Conservation (phyloP, 2,329 filamentous ascomycete genomes). For the Corinectria fuckeliana region DNA sequence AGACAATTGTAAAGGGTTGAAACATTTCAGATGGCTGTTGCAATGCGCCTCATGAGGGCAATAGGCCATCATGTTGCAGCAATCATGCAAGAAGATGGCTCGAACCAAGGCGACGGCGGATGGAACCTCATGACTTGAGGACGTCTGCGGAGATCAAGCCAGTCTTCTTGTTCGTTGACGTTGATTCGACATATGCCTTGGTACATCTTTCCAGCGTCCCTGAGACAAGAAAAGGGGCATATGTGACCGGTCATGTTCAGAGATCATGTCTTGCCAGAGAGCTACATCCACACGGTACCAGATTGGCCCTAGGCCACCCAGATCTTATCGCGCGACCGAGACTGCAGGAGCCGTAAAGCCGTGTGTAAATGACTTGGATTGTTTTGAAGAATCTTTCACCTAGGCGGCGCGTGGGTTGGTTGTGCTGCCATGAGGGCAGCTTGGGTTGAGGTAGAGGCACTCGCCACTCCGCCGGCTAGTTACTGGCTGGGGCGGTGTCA, state of each 20-base stretch:
- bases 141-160: background rate
- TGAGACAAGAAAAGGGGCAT: slow-evolving; percentile 10
- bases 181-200: slow-evolving; percentile 1
- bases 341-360: slow-evolving; percentile 4
- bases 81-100: slow-evolving; percentile 19
- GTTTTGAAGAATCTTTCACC: slow-evolving; percentile 13
- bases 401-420: background rate
- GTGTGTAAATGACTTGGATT: background rate
- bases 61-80: slow-evolving; percentile 15
- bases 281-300: slow-evolving; percentile 34
- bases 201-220: background rate
- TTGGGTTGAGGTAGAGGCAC: slow-evolving; percentile 1
- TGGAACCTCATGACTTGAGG: slow-evolving; percentile 8
- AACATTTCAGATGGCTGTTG: slow-evolving; percentile 26
- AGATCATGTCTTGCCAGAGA: slow-evolving; percentile 29
- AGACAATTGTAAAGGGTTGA: slow-evolving; percentile 26
- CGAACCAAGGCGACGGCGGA: slow-evolving; percentile 15
- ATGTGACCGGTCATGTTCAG: slow-evolving; percentile 10
- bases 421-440: background rate
- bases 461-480: background rate
- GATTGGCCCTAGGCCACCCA: slow-evolving; percentile 15
- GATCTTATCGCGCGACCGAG: slow-evolving; percentile 19
- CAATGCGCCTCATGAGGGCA: slow-evolving; percentile 1
- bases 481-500: slow-evolving; percentile 5
- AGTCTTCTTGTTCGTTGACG: background rate